Evolutionary conservation across 2,329 filamentous ascomycete species (phyloP).

Genomic region (Aspergillus ibericus): DNA sequence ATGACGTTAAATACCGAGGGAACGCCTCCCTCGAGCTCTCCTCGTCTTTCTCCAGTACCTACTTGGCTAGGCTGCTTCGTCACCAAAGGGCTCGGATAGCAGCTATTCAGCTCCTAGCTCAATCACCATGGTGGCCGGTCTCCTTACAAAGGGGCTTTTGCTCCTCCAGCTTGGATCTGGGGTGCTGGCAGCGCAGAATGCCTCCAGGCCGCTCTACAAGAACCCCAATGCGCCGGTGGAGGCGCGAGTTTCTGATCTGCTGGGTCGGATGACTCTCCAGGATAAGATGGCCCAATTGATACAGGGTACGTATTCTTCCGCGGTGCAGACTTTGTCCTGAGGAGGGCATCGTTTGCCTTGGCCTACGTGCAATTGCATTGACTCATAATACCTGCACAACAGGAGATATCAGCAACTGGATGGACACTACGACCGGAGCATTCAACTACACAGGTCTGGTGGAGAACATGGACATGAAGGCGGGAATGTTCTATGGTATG

Average conservation of each 20-base stretch:
- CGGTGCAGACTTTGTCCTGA: not conserved
- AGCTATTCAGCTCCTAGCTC: not conserved
- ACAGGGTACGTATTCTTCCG: slow-evolving; percentile 45
- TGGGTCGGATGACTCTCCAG: slow-evolving; percentile 71
- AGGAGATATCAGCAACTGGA: slow-evolving; percentile 71
- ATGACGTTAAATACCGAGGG: slow-evolving; percentile 1
- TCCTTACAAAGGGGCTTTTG: slow-evolving; percentile 26
- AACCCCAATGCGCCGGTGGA: slow-evolving; percentile 63
- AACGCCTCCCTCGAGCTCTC: not conserved
- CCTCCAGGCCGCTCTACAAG: slow-evolving; percentile 54
- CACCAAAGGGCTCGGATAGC: not conserved
- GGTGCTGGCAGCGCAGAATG: slow-evolving; percentile 17
- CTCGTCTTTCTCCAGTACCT: not conserved
- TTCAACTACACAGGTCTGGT: slow-evolving; percentile 68
- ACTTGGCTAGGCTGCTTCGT: not conserved
- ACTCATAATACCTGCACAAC: not conserved
- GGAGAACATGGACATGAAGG: slow-evolving; percentile 64
- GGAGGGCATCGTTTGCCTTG: not conserved
- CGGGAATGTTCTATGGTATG: slow-evolving; percentile 64
- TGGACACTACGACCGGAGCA: slow-evolving; percentile 65
- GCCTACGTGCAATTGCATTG: not conserved
- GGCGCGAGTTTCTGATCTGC: slow-evolving; percentile 64
- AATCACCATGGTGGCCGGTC: slow-evolving; percentile 13
- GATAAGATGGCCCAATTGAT: slow-evolving; percentile 71
- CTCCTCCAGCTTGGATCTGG: slow-evolving; percentile 26